phyloP scores from a whole-genome alignment of 768 basidiomycete species.

The Mycena chlorophos region DNA sequence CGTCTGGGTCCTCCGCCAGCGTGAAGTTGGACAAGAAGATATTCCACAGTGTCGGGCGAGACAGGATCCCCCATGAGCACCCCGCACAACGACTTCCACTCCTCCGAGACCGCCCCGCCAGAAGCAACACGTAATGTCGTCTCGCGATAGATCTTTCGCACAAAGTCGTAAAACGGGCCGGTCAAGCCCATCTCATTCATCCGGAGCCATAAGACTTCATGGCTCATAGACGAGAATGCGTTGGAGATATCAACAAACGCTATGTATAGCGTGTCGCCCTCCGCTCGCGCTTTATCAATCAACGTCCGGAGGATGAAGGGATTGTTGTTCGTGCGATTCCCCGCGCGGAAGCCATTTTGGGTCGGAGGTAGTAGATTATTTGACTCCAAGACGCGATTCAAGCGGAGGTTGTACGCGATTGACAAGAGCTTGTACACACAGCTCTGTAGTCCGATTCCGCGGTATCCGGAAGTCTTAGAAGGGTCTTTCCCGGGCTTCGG shows the following conservation, averaged over 20 bases:
- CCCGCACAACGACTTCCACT: not conserved
- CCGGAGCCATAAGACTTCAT: conserved; percentile 2
- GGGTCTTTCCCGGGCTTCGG: conserved; percentile 18
- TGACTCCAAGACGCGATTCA: conserved; percentile 17
- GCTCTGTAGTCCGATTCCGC: conserved; percentile 20
- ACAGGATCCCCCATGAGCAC: too few relatives aligned
- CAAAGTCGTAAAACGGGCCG: not conserved
- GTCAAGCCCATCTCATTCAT: not conserved
- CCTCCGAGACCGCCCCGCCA: not conserved
- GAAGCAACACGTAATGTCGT: not conserved
- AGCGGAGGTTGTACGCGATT: conserved; percentile 16
- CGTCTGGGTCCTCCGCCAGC: not conserved
- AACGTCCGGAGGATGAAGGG: conserved; percentile 23
- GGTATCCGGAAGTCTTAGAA: conserved; percentile 13
- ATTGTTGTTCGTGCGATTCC: conserved; percentile 30
- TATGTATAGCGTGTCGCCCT: conserved; percentile 22
- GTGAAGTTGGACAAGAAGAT: not conserved
- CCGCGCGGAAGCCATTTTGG: conserved; percentile 32
- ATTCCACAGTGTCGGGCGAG: too few relatives aligned
- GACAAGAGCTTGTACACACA: conserved; percentile 23
- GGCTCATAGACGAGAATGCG: conserved; percentile 35
- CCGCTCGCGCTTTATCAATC: conserved; percentile 19
- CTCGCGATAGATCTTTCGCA: not conserved
- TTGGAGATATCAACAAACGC: conserved; percentile 29
- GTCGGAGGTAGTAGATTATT: conserved; percentile 23